Percentiles rank a stretch among this genome's conserved stretches.
These are phyloP conservation scores for Gyrodon lividus DNA, from an alignment of 768 basidiomycete species.

Conservation along the genomic window DNA sequence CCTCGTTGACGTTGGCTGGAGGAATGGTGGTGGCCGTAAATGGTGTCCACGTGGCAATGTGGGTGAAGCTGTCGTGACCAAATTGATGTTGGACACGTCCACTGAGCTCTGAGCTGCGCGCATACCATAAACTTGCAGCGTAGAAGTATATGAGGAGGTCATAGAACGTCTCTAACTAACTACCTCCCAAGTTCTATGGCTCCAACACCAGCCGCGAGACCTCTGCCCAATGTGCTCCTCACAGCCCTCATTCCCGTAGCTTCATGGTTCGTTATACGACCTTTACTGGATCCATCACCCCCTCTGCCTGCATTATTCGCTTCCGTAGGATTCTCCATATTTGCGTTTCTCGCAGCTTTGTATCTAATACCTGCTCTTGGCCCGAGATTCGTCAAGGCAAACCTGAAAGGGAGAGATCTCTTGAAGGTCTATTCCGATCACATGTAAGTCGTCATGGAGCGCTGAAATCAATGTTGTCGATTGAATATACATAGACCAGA, in stretches of 20 bases:
- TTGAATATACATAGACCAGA: slow-evolving; percentile 69
- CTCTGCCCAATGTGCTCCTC: slow-evolving; percentile 51
- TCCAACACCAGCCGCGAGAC: slow-evolving; percentile 40
- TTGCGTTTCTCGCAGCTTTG: slow-evolving; percentile 75
- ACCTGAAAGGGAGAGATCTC: slow-evolving; percentile 83
- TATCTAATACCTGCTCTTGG: slow-evolving; percentile 84
- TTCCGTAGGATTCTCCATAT: slow-evolving; percentile 78
- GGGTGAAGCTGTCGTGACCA: not conserved
- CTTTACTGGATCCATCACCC: slow-evolving; percentile 67
- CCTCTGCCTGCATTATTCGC: slow-evolving; percentile 72
- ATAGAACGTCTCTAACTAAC: not conserved
- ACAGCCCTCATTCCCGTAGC: slow-evolving; percentile 65
- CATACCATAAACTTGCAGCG: not conserved
- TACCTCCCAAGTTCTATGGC: slow-evolving; percentile 20
- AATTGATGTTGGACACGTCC: not conserved
- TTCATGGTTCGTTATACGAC: slow-evolving; percentile 70
- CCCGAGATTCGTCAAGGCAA: slow-evolving; percentile 74
- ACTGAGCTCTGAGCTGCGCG: not conserved
- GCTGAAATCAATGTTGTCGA: not conserved
- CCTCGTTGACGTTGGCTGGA: not conserved
- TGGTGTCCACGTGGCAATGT: slow-evolving; percentile 7
- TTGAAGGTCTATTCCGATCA: slow-evolving; percentile 76
- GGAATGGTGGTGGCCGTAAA: slow-evolving; percentile 9
- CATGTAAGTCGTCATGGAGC: slow-evolving; percentile 48
- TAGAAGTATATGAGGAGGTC: not conserved